Conservation (phyloP, 2,329 filamentous ascomycete species). For the Scedosporium apiospermum region DNA sequence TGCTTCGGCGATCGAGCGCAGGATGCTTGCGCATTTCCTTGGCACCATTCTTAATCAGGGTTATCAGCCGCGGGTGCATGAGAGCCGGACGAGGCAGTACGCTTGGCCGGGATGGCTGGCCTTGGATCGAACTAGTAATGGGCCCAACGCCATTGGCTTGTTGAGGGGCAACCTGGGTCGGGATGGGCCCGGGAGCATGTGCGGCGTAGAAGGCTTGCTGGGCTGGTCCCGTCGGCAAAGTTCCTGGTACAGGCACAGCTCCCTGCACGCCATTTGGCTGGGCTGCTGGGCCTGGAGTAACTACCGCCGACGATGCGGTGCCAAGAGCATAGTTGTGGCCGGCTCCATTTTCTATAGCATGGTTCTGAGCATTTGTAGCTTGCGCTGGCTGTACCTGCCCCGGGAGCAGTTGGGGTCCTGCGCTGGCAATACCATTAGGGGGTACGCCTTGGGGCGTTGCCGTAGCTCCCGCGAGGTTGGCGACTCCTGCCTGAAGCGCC, state of each 20-base stretch:
- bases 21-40: not conserved
- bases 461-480: not conserved
- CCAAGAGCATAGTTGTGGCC: not conserved
- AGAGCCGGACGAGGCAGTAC: conserved; percentile 4
- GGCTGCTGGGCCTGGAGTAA: not conserved
- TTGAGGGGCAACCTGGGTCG: conserved; percentile 6
- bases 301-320: too few relatives aligned
- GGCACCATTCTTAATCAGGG: not conserved
- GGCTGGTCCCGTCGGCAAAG: not conserved
- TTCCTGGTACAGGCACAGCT: not conserved
- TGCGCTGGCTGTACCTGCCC: conserved; percentile 6
- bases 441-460: not conserved
- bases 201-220: conserved; percentile 1
- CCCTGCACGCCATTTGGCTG: not conserved
- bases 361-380: conserved; percentile 3
- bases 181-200: not conserved
- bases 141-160: conserved; percentile 1
- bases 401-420: conserved; percentile 3
- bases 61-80: conserved; percentile 1
- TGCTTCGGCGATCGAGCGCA: conserved; percentile 2
- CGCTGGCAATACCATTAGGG: not conserved
- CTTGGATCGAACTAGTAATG: not conserved
- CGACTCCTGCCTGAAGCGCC: not conserved
- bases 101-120: not conserved
- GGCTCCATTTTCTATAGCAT: not conserved